Base-by-base conservation (phyloP, 805 yeast genomes). In the Cyberlindnera mycetangii region DNA sequence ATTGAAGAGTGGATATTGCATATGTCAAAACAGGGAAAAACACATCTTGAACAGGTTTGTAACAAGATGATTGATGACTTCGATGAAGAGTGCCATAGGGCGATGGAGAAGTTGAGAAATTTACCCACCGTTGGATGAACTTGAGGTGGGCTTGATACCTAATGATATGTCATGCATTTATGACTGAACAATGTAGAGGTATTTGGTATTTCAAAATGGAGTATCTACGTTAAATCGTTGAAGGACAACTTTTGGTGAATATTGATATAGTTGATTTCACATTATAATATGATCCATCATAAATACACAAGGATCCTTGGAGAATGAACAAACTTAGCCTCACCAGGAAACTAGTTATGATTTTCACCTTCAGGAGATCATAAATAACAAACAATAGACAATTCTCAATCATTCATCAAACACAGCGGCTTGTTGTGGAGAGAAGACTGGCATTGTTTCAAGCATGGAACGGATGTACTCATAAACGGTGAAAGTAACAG, bases 401-500 rank as follows among this genome's bases (percentile, higher is more conserved):
- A 12, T 11, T 6, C 16, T 5, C 2, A 11, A 25, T 50, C 49
- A 64, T 46, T 65, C 69, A 27, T 65, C 68, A 55, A 62, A 62
- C 19, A 56, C 50, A 22, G 50, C 52, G 36, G 55, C 63, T 33
- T 58, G 58, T 22, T 52, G 45, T 47, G 65, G 49, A 19, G 46
- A 47, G 54, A 60, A 55, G 31, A 54, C 55, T 32, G 69, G 61
- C 45, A 61, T 48, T 12, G 56, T 46, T 49, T 76, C 85, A 64
- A 90, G 75, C 39, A 74, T 70, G 18, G 74, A 78, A 67, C 89
- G 85, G 64, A 89, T 85, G 62, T 75, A 84, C 71, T 92, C 99
- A 68, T 92, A 92, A 35, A 93, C 96, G 7, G 98, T 93, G 71
- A 92, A 92, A 15, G 97, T 93, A 45, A 92, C 98, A 44, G 98